Base-by-base conservation (phyloP, 495 filamentous ascomycete genomes). In the Articulospora tetracladia region DNA sequence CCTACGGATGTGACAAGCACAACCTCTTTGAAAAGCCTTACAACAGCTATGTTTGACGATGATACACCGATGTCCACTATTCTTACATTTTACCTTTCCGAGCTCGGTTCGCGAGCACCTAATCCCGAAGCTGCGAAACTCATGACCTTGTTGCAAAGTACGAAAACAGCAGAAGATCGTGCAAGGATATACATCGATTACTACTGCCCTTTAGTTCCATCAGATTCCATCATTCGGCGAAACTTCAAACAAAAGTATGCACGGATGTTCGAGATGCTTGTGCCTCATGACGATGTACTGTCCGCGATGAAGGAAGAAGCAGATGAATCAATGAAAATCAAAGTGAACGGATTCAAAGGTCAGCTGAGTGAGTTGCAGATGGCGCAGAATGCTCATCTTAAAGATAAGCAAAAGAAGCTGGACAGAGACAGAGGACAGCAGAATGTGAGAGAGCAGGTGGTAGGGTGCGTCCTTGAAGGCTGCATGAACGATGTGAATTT, bases 401-500 rank as follows among this genome's bases (percentile, higher is more conserved):
- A 68, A 23, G 27, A 26, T n/a, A 60, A 65, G 44, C 39, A 46
- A 12, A 62, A 68, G 41, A 71, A 72, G 62, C 68, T 67, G 47
- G 71, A 69, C 64, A 61, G 68, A 62, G 61, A 50, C 39, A 59
- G 50, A 53, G 68, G 57, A 34, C 53, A 59, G 24, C 65, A 57
- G 30, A 64, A 64, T 58, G 71, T 51, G 60, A 67, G 27, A 20
- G 22, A 27, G 28, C 53, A 53, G 66, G 71, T 25, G 66, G 73
- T 57, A 48, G 67, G 17, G 59, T 79, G 36, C 69, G 74, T 25
- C 66, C 69, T 12, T 76, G 78, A 61, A 58, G 65, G 13, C 65
- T 72, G 22, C 80, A 74, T 57, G 64, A 48, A 44, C 3, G 69
- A 22, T 64, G 72, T 58, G 2, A 50, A 23, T 62, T 60, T 41